Base-by-base conservation (phyloP, 139 green algal species). In the Spirogloea muscicola region DNA sequence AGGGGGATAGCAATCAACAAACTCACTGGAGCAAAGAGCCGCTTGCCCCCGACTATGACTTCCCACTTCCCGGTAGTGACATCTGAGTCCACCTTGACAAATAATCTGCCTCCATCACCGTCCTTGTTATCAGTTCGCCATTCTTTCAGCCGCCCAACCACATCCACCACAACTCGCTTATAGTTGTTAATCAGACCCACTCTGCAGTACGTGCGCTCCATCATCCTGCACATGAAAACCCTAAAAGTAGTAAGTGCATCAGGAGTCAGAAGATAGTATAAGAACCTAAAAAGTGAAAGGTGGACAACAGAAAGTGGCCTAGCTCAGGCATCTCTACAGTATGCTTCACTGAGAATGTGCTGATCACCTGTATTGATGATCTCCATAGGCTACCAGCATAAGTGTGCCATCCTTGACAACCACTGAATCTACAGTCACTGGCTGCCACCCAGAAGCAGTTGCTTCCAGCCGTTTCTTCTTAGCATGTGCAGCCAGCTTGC, bases 1-100 rank as follows among this genome's bases (percentile, higher is more conserved):
- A n/a, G n/a, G n/a, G n/a, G n/a, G n/a, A n/a, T n/a, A n/a, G n/a
- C n/a, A n/a, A n/a, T n/a, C n/a, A n/a, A n/a, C n/a, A n/a, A 29
- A 38, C 62, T 37, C 31, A 74, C 65, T 6, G 65, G 65, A 36
- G 65, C 65, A 7, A 74, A 74, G 33, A 74, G 65, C 27, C 64
- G 63, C 18, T 59, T 65, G 38, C 40, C 65, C 37, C n/a, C 16
- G 52, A 74, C 42, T 7, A 25, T 64, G n/a, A 74, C 65, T 43
- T 33, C 38, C 65, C 65, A 74, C 43, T 58, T 41, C 34, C 64
- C 34, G 27, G 63, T 31, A 0, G 63, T 44, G 43, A 65, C 33
- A 27, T 74, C 65, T 27, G 44, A 18, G 27, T 67, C 38, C 41
- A 74, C 38, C 13, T 65, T 37, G 34, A 74, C 43, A 9, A n/a